phyloP scores from a whole-genome alignment of 2,329 filamentous ascomycete species.

The Fonsecaea nubica region DNA sequence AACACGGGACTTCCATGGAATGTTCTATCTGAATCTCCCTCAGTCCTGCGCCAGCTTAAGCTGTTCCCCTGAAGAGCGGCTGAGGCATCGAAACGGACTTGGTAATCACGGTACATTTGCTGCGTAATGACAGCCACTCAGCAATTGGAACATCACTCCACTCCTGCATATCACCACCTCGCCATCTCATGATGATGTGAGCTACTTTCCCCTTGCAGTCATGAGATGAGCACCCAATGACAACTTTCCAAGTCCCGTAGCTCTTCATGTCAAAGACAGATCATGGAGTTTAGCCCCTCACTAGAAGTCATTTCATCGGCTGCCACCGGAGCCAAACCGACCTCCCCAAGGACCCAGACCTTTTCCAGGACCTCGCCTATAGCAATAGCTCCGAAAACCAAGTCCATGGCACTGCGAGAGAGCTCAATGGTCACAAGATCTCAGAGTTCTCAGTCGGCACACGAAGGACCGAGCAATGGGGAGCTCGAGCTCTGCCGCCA shows the following conservation, averaged over 20 bases:
- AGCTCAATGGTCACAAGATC: neutral
- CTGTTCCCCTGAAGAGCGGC: neutral
- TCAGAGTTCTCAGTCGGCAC: slow-evolving; percentile 7
- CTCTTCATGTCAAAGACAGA: neutral
- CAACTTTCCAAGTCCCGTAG: neutral
- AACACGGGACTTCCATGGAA: neutral
- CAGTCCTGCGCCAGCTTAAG: neutral
- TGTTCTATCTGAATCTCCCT: neutral
- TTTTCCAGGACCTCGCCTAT: slow-evolving; percentile 7
- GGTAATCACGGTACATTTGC: slow-evolving; percentile 10
- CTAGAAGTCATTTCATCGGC: slow-evolving; percentile 3
- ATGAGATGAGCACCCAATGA: slow-evolving; percentile 14
- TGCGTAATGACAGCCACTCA: slow-evolving; percentile 19
- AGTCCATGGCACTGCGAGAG: neutral
- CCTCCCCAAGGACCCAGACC: neutral
- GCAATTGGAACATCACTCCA: slow-evolving; percentile 16
- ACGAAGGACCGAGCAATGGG: slow-evolving; percentile 6
- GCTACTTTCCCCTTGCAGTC: slow-evolving; percentile 21
- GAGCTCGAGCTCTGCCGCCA: slow-evolving; percentile 6
- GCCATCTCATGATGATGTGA: slow-evolving; percentile 18
- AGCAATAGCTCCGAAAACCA: neutral
- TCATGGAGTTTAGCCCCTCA: slow-evolving; percentile 1
- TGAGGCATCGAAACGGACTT: neutral
- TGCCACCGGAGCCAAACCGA: slow-evolving; percentile 7
- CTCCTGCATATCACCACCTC: neutral